These are phyloP conservation scores for Chlamydomonas sphaeroides DNA, from an alignment of 139 green algal species.

Conservation along the genomic window DNA sequence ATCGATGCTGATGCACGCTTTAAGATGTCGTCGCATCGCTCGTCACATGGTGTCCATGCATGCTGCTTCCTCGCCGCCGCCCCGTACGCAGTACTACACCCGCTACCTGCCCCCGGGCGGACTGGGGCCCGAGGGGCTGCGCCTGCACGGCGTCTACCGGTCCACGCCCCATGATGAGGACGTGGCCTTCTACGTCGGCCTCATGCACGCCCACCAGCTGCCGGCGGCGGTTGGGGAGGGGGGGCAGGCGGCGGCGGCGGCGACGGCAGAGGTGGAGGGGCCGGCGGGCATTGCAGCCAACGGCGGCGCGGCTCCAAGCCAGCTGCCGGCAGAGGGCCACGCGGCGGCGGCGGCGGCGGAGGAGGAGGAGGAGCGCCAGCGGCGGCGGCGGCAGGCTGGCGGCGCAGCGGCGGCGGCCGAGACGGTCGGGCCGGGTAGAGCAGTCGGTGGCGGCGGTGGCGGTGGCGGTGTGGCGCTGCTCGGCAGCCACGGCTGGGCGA, in stretches of 20 bases:
- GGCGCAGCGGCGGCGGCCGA: too few species aligned
- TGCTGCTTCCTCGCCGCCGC: not conserved
- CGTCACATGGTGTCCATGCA: too few species aligned
- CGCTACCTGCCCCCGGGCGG: constrained; percentile 12
- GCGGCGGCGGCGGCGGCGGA: not conserved
- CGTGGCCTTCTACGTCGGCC: not conserved
- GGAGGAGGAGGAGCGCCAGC: too few species aligned
- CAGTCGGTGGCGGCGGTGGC: not conserved
- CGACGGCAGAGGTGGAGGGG: not conserved
- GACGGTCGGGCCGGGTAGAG: not conserved
- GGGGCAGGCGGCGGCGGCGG: too few species aligned
- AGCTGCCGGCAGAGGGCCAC: not conserved
- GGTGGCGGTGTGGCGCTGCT: not conserved
- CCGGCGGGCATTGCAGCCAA: too few species aligned
- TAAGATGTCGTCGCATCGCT: too few species aligned
- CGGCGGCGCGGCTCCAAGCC: not conserved
- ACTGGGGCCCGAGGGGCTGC: not conserved
- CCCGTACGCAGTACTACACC: constrained; percentile 30
- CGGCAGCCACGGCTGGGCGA: too few species aligned
- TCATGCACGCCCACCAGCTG: constrained; percentile 7
- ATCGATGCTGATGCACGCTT: too few species aligned
- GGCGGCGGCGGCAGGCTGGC: too few species aligned
- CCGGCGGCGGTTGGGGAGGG: not conserved
- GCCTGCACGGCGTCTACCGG: constrained; percentile 35
- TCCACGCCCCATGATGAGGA: constrained; percentile 22